phyloP scores from a whole-genome alignment of 495 filamentous ascomycete species.

The Cercophora samala region DNA sequence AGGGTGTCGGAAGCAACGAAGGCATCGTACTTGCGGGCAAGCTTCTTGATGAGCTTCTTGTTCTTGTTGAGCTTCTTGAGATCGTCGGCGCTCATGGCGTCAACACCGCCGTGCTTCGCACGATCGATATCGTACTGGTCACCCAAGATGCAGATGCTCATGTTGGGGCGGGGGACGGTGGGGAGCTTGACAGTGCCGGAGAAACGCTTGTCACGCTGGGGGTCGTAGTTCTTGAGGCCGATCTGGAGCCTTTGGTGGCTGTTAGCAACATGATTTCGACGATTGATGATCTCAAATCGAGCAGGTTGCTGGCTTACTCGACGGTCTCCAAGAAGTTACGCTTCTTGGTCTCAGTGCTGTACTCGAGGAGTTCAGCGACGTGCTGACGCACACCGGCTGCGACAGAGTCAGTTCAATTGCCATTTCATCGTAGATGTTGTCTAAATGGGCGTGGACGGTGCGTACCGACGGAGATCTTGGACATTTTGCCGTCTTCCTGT shows the following conservation, averaged over 20 bases:
- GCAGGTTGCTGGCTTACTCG: slow-evolving; percentile 24
- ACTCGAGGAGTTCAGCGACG: slow-evolving; percentile 84
- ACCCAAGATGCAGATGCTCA: slow-evolving; percentile 95
- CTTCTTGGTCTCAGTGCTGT: slow-evolving; percentile 97
- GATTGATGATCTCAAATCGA: neutral
- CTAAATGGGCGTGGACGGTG: slow-evolving; percentile 6
- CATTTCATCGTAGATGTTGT: neutral
- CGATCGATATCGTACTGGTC: slow-evolving; percentile 99
- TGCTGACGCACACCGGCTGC: slow-evolving; percentile 94
- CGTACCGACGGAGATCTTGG: slow-evolving; percentile 68
- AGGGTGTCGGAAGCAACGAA: slow-evolving; percentile 93
- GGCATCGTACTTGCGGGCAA: slow-evolving; percentile 99
- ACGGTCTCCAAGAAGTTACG: slow-evolving; percentile 80
- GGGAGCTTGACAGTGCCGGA: slow-evolving; percentile 82
- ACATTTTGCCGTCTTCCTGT: slow-evolving; percentile 54
- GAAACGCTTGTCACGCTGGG: slow-evolving; percentile 99
- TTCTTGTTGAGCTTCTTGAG: slow-evolving; percentile 99
- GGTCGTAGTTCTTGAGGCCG: slow-evolving; percentile 99
- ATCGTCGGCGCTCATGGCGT: slow-evolving; percentile 96
- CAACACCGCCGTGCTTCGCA: slow-evolving; percentile 95
- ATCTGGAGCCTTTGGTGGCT: slow-evolving; percentile 66
- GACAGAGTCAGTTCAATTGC: slow-evolving; percentile 20
- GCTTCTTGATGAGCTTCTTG: slow-evolving; percentile 99
- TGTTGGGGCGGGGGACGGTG: slow-evolving; percentile 81
- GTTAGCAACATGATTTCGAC: slow-evolving; percentile 7